phyloP scores from a whole-genome alignment of 306 rosid species.

The Quercus glauca region DNA sequence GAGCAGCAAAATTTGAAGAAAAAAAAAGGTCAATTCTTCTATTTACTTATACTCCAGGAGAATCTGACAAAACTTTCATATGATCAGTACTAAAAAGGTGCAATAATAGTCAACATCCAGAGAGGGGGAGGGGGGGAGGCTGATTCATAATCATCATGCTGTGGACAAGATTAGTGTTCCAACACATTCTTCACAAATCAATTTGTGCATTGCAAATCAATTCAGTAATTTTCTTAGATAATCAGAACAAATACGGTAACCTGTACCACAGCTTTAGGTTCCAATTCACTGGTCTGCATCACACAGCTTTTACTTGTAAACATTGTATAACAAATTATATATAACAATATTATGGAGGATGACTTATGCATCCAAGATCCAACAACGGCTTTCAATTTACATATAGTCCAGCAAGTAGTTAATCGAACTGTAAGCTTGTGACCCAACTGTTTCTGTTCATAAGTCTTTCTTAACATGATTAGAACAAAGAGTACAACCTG shows the following conservation, averaged over 20 bases:
- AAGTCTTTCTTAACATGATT: conserved; percentile 64
- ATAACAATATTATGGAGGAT: conserved; percentile 25
- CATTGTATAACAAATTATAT: conserved; percentile 17
- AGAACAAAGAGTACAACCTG: conserved; percentile 66
- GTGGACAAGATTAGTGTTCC: not conserved
- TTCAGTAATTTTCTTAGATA: conserved; percentile 6
- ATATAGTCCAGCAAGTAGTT: conserved; percentile 45
- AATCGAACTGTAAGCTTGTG: conserved; percentile 46
- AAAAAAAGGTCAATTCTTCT: not conserved
- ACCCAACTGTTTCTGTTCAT: conserved; percentile 61
- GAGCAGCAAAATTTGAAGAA: not conserved
- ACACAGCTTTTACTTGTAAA: conserved; percentile 20
- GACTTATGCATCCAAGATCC: conserved; percentile 44
- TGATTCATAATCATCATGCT: not conserved
- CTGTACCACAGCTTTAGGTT: conserved; percentile 20
- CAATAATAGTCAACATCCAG: not conserved
- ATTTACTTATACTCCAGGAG: too few relatives aligned
- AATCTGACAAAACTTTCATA: too few relatives aligned
- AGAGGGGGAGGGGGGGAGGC: too few relatives aligned
- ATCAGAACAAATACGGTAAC: conserved; percentile 14
- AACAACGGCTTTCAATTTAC: conserved; percentile 41
- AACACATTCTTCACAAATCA: not conserved
- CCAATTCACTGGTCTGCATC: conserved; percentile 22
- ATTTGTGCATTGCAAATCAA: not conserved
- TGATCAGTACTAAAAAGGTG: too few relatives aligned